phyloP scores from a whole-genome alignment of 768 basidiomycete genomes.

The Tylopilus vinaceipallidus region DNA sequence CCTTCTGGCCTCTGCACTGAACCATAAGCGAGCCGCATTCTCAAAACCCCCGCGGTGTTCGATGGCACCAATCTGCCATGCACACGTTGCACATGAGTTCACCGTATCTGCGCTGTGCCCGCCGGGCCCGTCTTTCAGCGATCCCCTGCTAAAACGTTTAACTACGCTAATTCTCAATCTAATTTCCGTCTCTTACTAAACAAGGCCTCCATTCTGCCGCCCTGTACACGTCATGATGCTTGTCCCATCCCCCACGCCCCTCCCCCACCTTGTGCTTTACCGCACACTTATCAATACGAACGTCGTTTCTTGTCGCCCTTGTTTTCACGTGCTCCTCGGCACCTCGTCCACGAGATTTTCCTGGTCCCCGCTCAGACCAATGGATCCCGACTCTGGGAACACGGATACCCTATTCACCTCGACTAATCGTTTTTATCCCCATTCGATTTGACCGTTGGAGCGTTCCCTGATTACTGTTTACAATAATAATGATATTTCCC shows the following conservation, averaged over 20 bases:
- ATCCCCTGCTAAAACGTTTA: slow-evolving; percentile 30
- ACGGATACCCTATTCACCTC: slow-evolving; percentile 13
- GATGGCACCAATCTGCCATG: background rate
- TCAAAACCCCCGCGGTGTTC: background rate
- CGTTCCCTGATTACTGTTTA: slow-evolving; percentile 9
- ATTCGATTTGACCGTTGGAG: slow-evolving; percentile 11
- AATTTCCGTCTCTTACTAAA: slow-evolving; percentile 23
- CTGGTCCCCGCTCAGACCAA: slow-evolving; percentile 6
- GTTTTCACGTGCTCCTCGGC: slow-evolving; percentile 27
- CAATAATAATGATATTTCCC: slow-evolving; percentile 21
- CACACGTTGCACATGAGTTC: slow-evolving; percentile 2
- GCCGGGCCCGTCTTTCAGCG: slow-evolving; percentile 20
- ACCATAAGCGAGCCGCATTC: background rate
- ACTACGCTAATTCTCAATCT: slow-evolving; percentile 32
- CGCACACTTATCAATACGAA: slow-evolving; percentile 1
- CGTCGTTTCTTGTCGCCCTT: slow-evolving; percentile 4
- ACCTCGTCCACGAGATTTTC: slow-evolving; percentile 19
- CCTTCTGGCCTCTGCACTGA: background rate
- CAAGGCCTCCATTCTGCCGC: background rate
- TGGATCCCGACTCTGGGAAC: slow-evolving; percentile 10
- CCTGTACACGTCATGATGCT: slow-evolving; percentile 23
- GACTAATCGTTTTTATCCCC: slow-evolving; percentile 15
- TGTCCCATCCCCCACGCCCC: slow-evolving; percentile 1
- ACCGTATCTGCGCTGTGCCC: background rate
- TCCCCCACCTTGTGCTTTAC: slow-evolving; percentile 1